Conservation (phyloP, 208 protist genomes). For the Acanthamoeba healyi region DNA sequence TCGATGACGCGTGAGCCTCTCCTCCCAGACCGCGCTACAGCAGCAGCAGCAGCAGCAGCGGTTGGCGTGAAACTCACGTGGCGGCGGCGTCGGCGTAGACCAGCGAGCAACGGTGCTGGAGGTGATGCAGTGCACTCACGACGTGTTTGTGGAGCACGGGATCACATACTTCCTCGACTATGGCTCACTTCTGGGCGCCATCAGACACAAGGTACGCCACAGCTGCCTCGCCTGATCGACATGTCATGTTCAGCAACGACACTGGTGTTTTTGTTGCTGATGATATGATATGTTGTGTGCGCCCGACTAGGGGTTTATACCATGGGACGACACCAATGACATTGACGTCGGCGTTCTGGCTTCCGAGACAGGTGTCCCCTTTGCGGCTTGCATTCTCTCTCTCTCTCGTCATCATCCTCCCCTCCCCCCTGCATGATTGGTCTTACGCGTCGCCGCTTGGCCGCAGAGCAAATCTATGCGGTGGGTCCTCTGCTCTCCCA, state of each 20-base stretch:
- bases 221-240: no score
- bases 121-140: constrained; percentile 44
- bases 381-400: neutral
- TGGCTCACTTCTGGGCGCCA: constrained; percentile 37
- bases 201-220: constrained; percentile 12
- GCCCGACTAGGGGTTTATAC: constrained; percentile 48
- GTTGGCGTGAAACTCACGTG: neutral
- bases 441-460: neutral
- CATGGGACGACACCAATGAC: constrained; percentile 51
- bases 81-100: neutral
- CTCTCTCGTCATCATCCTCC: neutral
- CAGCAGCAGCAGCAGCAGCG: neutral
- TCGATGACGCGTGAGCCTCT: no score
- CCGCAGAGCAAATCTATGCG: constrained; percentile 14
- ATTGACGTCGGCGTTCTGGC: constrained; percentile 54
- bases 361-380: neutral
- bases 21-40: neutral
- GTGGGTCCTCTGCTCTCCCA: neutral
- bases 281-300: no score
- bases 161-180: constrained; percentile 62
- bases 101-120: neutral
- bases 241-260: no score
- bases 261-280: no score
- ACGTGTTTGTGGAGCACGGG: neutral
- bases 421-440: neutral